These are phyloP conservation scores for Venturia nashicola DNA, from an alignment of 2,329 filamentous ascomycete species.

Conservation along the genomic window DNA sequence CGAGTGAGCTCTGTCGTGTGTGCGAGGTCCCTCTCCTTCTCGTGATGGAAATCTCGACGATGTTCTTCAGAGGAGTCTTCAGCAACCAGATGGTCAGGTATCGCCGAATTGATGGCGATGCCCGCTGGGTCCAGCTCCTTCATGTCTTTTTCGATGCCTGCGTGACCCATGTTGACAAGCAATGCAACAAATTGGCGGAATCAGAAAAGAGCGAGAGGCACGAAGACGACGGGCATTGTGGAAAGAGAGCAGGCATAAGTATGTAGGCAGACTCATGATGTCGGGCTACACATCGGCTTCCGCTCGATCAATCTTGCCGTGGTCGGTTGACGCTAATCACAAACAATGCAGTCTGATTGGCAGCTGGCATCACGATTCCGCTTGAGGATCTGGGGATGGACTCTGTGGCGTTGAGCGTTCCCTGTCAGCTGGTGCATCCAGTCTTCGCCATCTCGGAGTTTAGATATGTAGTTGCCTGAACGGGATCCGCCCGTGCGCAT, in stretches of 20 bases:
- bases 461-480: not conserved
- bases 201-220: not conserved
- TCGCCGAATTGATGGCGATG: not conserved
- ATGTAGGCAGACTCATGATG: slow-evolving; percentile 3
- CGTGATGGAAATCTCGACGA: not conserved
- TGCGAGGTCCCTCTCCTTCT: slow-evolving; percentile 1
- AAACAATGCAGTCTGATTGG: not conserved
- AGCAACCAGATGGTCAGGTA: not conserved
- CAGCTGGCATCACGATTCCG: not conserved
- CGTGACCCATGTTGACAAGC: slow-evolving; percentile 3
- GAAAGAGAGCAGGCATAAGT: not conserved
- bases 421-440: not conserved
- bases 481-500: not conserved
- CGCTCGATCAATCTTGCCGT: not conserved
- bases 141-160: slow-evolving; percentile 2
- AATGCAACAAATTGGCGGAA: not conserved
- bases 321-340: slow-evolving; percentile 3
- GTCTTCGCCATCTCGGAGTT: not conserved
- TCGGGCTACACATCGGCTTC: not conserved
- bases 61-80: not conserved
- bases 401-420: not conserved
- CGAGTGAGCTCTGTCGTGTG: not conserved
- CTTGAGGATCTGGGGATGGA: slow-evolving; percentile 1
- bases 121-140: slow-evolving; percentile 7
- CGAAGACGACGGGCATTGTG: not conserved